Percentiles rank a stretch among this genome's conserved stretches.
Evolutionary conservation across 305 asterid genomes (phyloP).

Genomic region (Solanum chacoense): DNA sequence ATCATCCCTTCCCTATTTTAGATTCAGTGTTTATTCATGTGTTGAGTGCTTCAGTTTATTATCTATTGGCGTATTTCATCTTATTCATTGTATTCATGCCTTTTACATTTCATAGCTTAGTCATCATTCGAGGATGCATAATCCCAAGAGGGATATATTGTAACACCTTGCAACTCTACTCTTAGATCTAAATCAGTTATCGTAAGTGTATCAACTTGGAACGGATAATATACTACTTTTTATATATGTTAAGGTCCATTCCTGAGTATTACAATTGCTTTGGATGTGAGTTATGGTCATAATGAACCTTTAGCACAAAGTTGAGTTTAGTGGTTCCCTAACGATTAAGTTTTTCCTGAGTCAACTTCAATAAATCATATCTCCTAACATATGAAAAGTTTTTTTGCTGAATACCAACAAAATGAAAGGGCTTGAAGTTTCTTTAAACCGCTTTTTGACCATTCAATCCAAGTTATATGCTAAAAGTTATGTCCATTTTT

Average conservation of each 20-base stretch:
- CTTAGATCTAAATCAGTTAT: background rate
- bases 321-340: background rate
- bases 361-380: background rate
- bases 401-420: background rate
- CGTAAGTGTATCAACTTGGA: background rate
- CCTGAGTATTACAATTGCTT: background rate
- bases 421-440: background rate
- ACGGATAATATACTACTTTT: background rate
- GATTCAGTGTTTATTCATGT: background rate
- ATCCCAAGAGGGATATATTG: background rate
- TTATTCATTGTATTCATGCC: background rate
- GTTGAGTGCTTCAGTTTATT: background rate
- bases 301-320: background rate
- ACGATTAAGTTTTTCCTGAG: background rate
- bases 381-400: background rate
- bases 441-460: background rate
- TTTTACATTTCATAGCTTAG: background rate
- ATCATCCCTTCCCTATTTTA: background rate
- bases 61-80: background rate
- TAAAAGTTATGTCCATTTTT: background rate
- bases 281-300: background rate
- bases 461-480: background rate
- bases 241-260: background rate
- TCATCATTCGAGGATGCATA: background rate
- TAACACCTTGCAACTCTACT: background rate